A percentile compares a stretch with the other conserved stretches of the same genome.
Evolutionary conservation across 441 rosid species (phyloP).

Genomic region (Jatropha podagrica): DNA sequence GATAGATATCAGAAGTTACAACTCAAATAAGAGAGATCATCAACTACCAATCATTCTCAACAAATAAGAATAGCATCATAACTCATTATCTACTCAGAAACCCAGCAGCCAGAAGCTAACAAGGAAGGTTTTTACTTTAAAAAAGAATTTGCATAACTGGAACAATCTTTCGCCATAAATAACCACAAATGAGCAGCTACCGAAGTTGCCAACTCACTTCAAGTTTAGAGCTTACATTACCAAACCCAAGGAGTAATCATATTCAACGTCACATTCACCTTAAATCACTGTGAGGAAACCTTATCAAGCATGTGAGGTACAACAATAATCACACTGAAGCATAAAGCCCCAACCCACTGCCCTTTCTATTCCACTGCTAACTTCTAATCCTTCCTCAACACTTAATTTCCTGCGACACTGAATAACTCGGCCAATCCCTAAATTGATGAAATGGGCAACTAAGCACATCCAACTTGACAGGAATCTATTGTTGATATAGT

Average conservation of each 20-base stretch:
- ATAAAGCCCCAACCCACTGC: too few relatives aligned
- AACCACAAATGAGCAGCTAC: background rate
- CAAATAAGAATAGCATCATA: background rate
- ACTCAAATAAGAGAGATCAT: background rate
- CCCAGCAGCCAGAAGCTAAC: background rate
- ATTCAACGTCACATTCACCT: background rate
- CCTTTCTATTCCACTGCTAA: background rate
- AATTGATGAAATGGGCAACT: background rate
- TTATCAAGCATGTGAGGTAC: background rate
- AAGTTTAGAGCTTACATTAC: background rate
- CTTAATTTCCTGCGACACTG: background rate
- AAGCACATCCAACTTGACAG: background rate
- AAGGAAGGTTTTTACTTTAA: background rate
- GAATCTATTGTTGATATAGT: background rate
- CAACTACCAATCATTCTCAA: background rate
- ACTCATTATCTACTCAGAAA: background rate
- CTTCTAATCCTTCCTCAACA: background rate
- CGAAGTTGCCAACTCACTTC: background rate
- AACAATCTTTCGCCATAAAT: background rate
- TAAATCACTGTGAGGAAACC: background rate
- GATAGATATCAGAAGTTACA: background rate
- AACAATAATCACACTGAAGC: background rate
- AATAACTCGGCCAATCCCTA: background rate
- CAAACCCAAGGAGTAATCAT: background rate
- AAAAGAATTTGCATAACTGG: background rate